A percentile compares a stretch with the other conserved stretches of the same genome.
These are phyloP conservation scores for Aspergillus fischeri DNA, from an alignment of 2,329 filamentous ascomycete species.

Conservation along the genomic window DNA sequence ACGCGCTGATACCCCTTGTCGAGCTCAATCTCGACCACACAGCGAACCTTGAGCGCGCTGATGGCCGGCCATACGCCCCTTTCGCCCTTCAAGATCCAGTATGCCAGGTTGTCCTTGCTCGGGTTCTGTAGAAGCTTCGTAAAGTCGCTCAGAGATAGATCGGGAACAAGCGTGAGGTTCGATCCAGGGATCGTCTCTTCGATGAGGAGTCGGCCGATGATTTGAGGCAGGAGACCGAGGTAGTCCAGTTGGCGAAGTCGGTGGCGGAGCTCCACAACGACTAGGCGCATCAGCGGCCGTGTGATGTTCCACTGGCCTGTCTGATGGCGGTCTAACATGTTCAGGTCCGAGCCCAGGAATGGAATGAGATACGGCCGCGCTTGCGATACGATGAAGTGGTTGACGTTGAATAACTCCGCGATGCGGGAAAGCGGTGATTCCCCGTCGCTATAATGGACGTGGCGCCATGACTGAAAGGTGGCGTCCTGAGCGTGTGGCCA, in stretches of 20 bases:
- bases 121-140: constrained; percentile 77
- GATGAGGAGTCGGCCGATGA: constrained; percentile 70
- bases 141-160: constrained; percentile 70
- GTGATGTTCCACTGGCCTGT: constrained; percentile 56
- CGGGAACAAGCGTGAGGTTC: constrained; percentile 75
- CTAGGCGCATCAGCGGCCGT: constrained; percentile 57
- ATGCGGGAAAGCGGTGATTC: constrained; percentile 67
- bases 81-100: constrained; percentile 84
- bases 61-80: constrained; percentile 87
- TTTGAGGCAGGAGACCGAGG: constrained; percentile 65
- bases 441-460: constrained; percentile 61
- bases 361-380: constrained; percentile 85
- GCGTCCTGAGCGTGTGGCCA: constrained; percentile 63
- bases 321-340: constrained; percentile 63
- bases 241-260: constrained; percentile 76
- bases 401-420: constrained; percentile 83
- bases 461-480: constrained; percentile 65
- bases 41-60: constrained; percentile 73
- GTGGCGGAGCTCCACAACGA: constrained; percentile 74
- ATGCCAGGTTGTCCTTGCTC: constrained; percentile 67
- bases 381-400: constrained; percentile 93
- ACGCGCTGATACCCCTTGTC: constrained; percentile 81
- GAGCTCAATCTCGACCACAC: constrained; percentile 80
- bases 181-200: constrained; percentile 78
- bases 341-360: constrained; percentile 75